phyloP scores from a whole-genome alignment of 23 red algal genomes.

The Gracilaria caudata region DNA sequence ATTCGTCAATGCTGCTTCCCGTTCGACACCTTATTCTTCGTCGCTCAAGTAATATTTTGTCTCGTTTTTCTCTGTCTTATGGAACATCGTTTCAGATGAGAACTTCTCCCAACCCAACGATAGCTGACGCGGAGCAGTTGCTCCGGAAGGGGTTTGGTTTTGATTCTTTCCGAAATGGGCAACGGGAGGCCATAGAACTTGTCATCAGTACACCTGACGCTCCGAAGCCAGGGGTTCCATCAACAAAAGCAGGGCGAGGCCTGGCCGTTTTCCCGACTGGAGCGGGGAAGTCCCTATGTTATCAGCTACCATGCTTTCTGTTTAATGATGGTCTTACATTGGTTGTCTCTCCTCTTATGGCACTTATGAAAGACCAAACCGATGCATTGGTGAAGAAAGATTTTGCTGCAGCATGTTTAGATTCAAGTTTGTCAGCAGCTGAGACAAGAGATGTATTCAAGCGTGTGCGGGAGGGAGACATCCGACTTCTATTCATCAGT shows the following conservation, averaged over 20 bases:
- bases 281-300: slow-evolving; percentile 92
- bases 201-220: slow-evolving; percentile 8
- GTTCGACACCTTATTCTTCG: not conserved
- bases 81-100: not conserved
- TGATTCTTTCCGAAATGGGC: slow-evolving; percentile 57
- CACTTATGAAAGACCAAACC: slow-evolving; percentile 96
- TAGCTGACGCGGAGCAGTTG: slow-evolving; percentile 27
- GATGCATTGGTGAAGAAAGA: slow-evolving; percentile 68
- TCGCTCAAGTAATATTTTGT: not conserved
- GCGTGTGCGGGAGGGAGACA: slow-evolving; percentile 46
- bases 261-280: slow-evolving; percentile 90
- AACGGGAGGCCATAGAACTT: slow-evolving; percentile 43
- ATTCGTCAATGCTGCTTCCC: not conserved
- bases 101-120: slow-evolving; percentile 7
- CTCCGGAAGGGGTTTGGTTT: slow-evolving; percentile 51
- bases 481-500: slow-evolving; percentile 82
- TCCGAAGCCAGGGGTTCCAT: slow-evolving; percentile 15
- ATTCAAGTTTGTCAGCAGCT: slow-evolving; percentile 63
- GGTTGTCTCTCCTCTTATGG: slow-evolving; percentile 93
- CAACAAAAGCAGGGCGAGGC: slow-evolving; percentile 24
- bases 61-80: not conserved
- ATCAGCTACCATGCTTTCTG: slow-evolving; percentile 89
- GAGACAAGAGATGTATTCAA: slow-evolving; percentile 66
- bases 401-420: slow-evolving; percentile 78
- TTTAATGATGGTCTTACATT: slow-evolving; percentile 80